Evolutionary conservation across 202 grass and related monocot species (phyloP).

Genomic region (Alloteropsis angusta): DNA sequence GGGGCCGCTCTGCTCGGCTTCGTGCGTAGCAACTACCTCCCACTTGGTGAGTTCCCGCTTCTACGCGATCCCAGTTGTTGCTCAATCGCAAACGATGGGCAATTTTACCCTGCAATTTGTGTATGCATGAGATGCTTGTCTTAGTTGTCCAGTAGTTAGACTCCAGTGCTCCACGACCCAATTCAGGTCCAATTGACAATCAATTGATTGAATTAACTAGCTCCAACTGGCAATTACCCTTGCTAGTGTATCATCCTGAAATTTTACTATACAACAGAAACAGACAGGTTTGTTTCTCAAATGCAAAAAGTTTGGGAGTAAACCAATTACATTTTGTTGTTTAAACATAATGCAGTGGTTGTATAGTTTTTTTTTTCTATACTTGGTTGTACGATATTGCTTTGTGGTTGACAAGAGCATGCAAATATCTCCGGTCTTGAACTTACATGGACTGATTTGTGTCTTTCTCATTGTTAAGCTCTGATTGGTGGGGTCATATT

Average conservation of each 20-base stretch:
- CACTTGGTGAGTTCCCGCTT: conserved; percentile 44
- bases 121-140: background rate
- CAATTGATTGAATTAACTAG: background rate
- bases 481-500: conserved; percentile 51
- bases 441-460: conserved; percentile 7
- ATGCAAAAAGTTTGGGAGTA: background rate
- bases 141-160: background rate
- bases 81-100: background rate
- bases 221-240: background rate
- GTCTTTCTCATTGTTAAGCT: conserved; percentile 46
- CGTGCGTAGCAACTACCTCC: conserved; percentile 72
- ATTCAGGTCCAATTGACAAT: background rate
- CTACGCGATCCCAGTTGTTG: background rate
- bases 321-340: background rate
- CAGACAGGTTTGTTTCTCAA: background rate
- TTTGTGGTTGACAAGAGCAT: background rate
- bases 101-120: background rate
- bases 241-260: background rate
- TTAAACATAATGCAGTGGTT: background rate
- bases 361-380: background rate
- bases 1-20: conserved; percentile 35
- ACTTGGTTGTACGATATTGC: background rate
- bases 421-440: background rate
- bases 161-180: background rate
- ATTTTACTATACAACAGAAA: background rate